phyloP scores from a whole-genome alignment of 108 stramenopile species.

The Epithemia pelagica region DNA sequence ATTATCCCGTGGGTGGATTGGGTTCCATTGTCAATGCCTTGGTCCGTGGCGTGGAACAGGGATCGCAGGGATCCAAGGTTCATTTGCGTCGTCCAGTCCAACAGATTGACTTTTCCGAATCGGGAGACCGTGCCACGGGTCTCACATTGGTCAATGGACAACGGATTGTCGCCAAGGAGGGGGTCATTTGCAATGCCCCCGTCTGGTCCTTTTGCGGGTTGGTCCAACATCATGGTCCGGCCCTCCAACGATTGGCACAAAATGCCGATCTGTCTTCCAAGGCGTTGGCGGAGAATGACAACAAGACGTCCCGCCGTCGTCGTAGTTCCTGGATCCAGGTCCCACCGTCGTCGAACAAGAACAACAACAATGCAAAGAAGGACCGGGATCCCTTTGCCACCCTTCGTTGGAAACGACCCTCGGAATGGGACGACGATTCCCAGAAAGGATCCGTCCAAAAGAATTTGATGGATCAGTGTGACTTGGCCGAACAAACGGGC shows the following conservation, averaged over 20 bases:
- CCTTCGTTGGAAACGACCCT: conserved; percentile 7
- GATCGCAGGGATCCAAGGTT: conserved; percentile 40
- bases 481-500: conserved; percentile 73
- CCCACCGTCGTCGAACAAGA: neutral
- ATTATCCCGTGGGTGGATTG: conserved; percentile 84
- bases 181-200: conserved; percentile 82
- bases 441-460: neutral
- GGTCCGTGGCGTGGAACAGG: conserved; percentile 80
- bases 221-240: conserved; percentile 39
- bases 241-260: conserved; percentile 22
- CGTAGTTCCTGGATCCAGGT: neutral
- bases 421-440: conserved; percentile 10
- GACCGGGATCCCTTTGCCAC: conserved; percentile 11
- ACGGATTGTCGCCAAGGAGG: conserved; percentile 49
- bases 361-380: conserved; percentile 1
- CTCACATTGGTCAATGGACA: conserved; percentile 50
- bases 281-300: neutral
- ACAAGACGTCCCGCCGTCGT: neutral
- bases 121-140: conserved; percentile 43
- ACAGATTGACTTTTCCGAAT: conserved; percentile 48
- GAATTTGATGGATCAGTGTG: conserved; percentile 42
- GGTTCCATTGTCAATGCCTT: conserved; percentile 81
- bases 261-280: conserved; percentile 18
- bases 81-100: conserved; percentile 57
- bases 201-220: conserved; percentile 64